phyloP scores from a whole-genome alignment of 1,139 yeast genomes.

The Debaryomyces psychrophilus region DNA sequence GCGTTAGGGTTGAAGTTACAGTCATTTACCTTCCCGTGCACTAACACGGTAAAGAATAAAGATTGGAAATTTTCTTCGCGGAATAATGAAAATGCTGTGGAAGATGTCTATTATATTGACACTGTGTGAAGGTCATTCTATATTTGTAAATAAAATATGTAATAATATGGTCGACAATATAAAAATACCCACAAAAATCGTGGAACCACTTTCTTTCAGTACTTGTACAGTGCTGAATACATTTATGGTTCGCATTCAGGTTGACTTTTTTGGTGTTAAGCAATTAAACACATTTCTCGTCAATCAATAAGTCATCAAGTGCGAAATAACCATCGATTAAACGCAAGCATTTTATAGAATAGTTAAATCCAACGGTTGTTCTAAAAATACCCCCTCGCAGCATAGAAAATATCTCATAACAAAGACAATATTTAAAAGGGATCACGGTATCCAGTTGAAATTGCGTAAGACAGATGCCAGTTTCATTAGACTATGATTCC shows the following conservation, averaged over 20 bases:
- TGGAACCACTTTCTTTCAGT: not conserved
- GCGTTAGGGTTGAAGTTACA: conserved; percentile 10
- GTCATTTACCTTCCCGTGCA: not conserved
- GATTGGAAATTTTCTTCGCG: conserved; percentile 14
- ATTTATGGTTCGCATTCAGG: too few relatives aligned
- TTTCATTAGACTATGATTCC: not conserved
- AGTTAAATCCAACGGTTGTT: too few relatives aligned
- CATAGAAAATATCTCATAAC: too few relatives aligned
- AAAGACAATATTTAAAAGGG: too few relatives aligned
- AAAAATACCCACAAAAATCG: not conserved
- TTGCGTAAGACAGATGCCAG: not conserved
- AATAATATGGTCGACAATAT: not conserved
- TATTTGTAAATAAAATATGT: not conserved
- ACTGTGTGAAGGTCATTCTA: not conserved
- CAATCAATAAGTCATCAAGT: too few relatives aligned
- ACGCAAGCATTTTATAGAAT: too few relatives aligned
- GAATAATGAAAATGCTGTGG: conserved; percentile 13
- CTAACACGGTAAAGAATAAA: conserved; percentile 12
- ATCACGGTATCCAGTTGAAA: not conserved
- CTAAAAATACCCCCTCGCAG: too few relatives aligned
- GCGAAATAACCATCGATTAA: too few relatives aligned
- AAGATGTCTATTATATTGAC: conserved; percentile 14
- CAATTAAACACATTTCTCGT: too few relatives aligned
- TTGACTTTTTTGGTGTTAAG: too few relatives aligned
- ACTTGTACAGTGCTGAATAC: not conserved